phyloP scores from a whole-genome alignment of 192 early-diverging fungal species.

The Glomus cerebriforme region DNA sequence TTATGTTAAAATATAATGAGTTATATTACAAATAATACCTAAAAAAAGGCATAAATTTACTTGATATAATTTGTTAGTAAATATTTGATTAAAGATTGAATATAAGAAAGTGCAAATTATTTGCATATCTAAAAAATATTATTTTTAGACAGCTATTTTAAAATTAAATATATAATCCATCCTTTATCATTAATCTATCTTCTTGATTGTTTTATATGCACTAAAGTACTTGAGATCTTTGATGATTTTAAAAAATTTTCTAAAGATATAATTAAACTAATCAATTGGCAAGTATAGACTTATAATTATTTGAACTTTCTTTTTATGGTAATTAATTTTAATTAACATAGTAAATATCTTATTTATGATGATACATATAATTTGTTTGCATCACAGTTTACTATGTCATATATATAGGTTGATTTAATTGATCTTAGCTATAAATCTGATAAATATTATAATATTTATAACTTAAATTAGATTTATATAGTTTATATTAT shows the following conservation, averaged over 20 bases:
- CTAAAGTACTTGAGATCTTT: constrained; percentile 12
- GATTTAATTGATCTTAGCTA: too few species aligned
- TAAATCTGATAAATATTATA: too few species aligned
- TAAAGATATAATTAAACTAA: constrained; percentile 11
- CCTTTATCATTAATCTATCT: constrained; percentile 16
- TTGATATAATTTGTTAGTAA: constrained; percentile 26
- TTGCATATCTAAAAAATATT: constrained; percentile 18
- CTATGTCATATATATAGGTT: too few species aligned
- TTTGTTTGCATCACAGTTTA: too few species aligned
- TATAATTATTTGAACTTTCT: constrained; percentile 6
- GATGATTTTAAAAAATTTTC: constrained; percentile 19
- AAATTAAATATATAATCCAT: constrained; percentile 9
- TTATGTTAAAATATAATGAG: constrained; percentile 23
- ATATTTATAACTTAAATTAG: too few species aligned
- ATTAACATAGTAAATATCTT: neutral
- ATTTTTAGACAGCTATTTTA: constrained; percentile 7
- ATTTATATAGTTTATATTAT: too few species aligned
- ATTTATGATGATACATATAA: too few species aligned
- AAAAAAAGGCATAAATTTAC: constrained; percentile 1
- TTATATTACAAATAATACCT: neutral
- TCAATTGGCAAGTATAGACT: constrained; percentile 21
- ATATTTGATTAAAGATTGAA: constrained; percentile 11
- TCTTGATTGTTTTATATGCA: constrained; percentile 5
- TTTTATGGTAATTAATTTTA: neutral
- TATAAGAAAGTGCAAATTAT: neutral